Base-by-base conservation (phyloP, 352 stramenopile species). In the Pythium sukuiense region DNA sequence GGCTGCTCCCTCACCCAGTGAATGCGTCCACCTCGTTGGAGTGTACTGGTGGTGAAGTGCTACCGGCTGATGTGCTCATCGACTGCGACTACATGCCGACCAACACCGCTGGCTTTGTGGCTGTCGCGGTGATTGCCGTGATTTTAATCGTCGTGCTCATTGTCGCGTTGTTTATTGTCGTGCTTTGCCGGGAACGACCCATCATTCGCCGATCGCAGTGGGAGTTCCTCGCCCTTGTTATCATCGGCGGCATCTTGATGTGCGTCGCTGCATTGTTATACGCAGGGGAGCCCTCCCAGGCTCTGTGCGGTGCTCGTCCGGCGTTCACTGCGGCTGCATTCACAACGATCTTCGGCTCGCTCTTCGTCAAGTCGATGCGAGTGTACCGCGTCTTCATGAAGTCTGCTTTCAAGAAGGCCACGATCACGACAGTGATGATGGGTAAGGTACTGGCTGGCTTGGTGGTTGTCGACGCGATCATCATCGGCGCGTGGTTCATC, bases 171-270 rank as follows among this genome's bases (percentile, higher is more conserved):
- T 76, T 83, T 35, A 64, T 87, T 7, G 58, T 85, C 9, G 54
- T 71, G 55, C 12, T 43, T 0, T 43, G 79, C 24, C 78, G 78
- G 32, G 43, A 67, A 4, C 50, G 18, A 8, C 61, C 75, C 0
- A 72, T 83, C 49, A 72, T 86, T 49, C 77, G 76, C 43, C 73
- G 75, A 0, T 80, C 75, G 14, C 77, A 86, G 50, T 83, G 50
- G 43, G 67, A 76, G 35, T 63, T 80, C 7, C 27, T 80, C 1
- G 9, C 64, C 26, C 43, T 76, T n/a, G 61, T 80, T 18, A 24
- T 78, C 9, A 12, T 71, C 32, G 73, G 73, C 13, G 73, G 67
- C 8, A 61, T 77, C 30, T 1, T 76, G 1, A 65, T 80, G 64
- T 76, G 70, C 43, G 37, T 59, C 2, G 53, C 66, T 0, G 54